Evolutionary conservation across 441 rosid species (phyloP).

Genomic region (Monsonia emarginata): DNA sequence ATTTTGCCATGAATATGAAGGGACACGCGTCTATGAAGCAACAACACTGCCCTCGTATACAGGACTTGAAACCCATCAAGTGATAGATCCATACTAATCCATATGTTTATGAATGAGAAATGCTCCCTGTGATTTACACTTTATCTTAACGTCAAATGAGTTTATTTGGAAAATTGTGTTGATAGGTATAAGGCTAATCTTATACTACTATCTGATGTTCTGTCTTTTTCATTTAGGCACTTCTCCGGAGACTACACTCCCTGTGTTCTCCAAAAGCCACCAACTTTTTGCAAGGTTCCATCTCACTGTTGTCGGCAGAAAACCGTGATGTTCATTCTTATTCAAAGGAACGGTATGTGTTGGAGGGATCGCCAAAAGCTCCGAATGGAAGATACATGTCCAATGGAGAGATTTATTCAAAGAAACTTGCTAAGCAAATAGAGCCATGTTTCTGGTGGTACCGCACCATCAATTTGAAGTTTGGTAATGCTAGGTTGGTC

Average conservation of each 20-base stretch:
- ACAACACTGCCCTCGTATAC: neutral
- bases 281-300: constrained; percentile 21
- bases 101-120: neutral
- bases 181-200: neutral
- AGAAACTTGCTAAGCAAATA: constrained; percentile 32
- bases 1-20: no score
- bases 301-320: constrained; percentile 16
- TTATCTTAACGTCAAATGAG: neutral
- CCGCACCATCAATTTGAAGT: constrained; percentile 40
- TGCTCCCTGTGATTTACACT: neutral
- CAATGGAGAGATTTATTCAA: constrained; percentile 23
- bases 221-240: constrained; percentile 30
- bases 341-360: constrained; percentile 21
- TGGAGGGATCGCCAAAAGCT: constrained; percentile 26
- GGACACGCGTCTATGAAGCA: no score
- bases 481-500: constrained; percentile 35
- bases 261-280: constrained; percentile 35
- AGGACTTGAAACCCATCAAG: neutral
- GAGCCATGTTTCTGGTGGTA: constrained; percentile 45
- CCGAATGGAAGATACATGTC: constrained; percentile 19
- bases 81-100: neutral
- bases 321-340: constrained; percentile 20
- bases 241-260: constrained; percentile 65
- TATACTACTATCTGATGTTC: neutral
- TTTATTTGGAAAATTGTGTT: neutral